Evolutionary conservation across 371 early-diverging fungal genomes (phyloP), one percentile per base, ranked within the genome.

Genomic region (Mucor plumbeus): DNA sequence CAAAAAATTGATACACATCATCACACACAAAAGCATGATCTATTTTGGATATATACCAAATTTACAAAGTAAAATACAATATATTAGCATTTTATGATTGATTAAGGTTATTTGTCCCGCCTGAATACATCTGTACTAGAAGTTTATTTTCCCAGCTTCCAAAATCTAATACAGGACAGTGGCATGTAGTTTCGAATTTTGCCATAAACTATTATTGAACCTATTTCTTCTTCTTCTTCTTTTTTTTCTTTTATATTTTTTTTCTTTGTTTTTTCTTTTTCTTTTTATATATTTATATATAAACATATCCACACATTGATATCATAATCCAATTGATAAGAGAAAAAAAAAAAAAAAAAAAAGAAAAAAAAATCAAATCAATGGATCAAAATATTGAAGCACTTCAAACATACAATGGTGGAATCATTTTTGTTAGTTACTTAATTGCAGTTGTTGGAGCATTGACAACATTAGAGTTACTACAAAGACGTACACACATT

Each of bases 401-500:
- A 8, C 9, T 15, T 6, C 70, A 72, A 41, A 10, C 62, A 31
- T 74, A 69, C 36, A 59, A 74, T 72, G 66, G 65, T 11, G 72
- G 74, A 3, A 71, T 77, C 14, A 70, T 74, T 1, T 59, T 74
- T 50, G 58, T 74, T 44, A 74, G 74, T 33, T 77, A 74, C 47
- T 17, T 72, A 3, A 65, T 77, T 48, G 64, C 75, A 26, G 72
- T 74, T 0, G 39, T 65, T 17, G 74, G 77, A 10, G 77, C 77
- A 17, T 60, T 72, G 59, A 77, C 75, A 41, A 72, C 77, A 17
- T 56, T 77, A 8, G 77, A 77, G 53, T 34, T 77, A 50, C 54
- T 77, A 8, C 66, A 69, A 14, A 54, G 72, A 59, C 66, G 77
- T 31, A 77, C 77, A n/a, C 72, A 74, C 56, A 68, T 72, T 19